A percentile compares a stretch with the other conserved stretches of the same genome.
These are phyloP conservation scores for Halophytophthora batemanensis DNA, from an alignment of 352 stramenopile species.

Conservation along the genomic window DNA sequence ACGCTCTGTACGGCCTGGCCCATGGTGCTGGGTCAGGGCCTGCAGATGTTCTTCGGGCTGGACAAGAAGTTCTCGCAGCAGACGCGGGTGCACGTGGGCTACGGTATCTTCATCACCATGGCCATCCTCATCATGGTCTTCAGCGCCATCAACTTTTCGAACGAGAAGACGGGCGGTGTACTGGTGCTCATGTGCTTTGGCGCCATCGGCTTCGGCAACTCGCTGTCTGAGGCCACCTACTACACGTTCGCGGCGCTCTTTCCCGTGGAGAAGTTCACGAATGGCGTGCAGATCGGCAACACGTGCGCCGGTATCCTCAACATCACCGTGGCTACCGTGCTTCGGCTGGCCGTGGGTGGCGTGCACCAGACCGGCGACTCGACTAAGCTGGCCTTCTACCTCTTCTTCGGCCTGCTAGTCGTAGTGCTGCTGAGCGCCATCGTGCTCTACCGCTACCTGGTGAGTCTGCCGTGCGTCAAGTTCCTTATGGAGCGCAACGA, in stretches of 20 bases:
- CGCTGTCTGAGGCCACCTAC: constrained; percentile 37
- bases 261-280: constrained; percentile 44
- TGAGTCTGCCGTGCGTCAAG: constrained; percentile 25
- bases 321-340: constrained; percentile 34
- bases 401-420: constrained; percentile 42
- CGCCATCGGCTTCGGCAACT: constrained; percentile 36
- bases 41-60: constrained; percentile 41
- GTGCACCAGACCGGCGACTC: constrained; percentile 23
- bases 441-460: constrained; percentile 25
- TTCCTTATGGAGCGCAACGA: constrained; percentile 40
- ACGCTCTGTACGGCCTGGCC: constrained; percentile 40
- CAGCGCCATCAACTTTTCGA: constrained; percentile 26
- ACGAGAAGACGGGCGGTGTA: constrained; percentile 27
- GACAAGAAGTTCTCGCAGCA: constrained; percentile 38
- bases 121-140: constrained; percentile 39
- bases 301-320: constrained; percentile 34
- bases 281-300: constrained; percentile 50
- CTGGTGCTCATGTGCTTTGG: constrained; percentile 41
- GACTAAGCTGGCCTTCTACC: constrained; percentile 32
- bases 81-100: constrained; percentile 27
- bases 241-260: constrained; percentile 48
- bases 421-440: constrained; percentile 34
- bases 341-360: constrained; percentile 37
- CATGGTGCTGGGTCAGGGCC: constrained; percentile 29
- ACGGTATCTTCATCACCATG: constrained; percentile 28